phyloP scores from a whole-genome alignment of 2,329 filamentous ascomycete genomes.

The Colletotrichum camelliae region DNA sequence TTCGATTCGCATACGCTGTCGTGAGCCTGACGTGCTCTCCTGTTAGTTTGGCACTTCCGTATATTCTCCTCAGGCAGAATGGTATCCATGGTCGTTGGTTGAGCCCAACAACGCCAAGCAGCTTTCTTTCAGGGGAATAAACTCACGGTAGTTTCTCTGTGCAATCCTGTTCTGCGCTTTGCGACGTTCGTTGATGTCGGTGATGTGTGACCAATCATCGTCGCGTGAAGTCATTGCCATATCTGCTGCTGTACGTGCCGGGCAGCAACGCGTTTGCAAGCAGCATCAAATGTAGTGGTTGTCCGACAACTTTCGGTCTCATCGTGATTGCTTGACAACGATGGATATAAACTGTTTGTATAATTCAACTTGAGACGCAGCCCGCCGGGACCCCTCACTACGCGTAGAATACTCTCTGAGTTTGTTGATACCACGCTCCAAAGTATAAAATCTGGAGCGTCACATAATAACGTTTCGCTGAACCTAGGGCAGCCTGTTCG shows the following conservation, averaged over 20 bases:
- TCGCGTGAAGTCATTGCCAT: neutral
- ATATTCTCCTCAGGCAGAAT: neutral
- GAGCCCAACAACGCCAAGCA: neutral
- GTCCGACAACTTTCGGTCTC: neutral
- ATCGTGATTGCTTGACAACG: no score
- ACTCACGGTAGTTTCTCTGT: slow-evolving; percentile 10
- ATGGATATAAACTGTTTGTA: neutral
- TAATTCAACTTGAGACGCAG: neutral
- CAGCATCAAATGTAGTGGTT: neutral
- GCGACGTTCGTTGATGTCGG: slow-evolving; percentile 24
- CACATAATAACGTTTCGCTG: neutral
- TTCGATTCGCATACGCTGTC: neutral
- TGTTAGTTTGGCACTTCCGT: neutral
- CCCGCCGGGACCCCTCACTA: neutral
- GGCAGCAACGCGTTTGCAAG: neutral
- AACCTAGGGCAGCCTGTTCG: neutral
- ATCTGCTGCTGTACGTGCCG: neutral
- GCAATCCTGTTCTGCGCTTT: slow-evolving; percentile 6
- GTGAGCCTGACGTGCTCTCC: neutral
- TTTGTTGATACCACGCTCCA: neutral
- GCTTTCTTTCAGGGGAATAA: rapidly evolving
- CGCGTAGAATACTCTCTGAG: neutral
- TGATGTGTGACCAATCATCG: slow-evolving; percentile 39
- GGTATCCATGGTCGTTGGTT: neutral
- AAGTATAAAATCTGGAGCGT: neutral